These are phyloP conservation scores for Sclerotinia sclerotiorum DNA, from an alignment of 2,329 filamentous ascomycete genomes.

Conservation along the genomic window DNA sequence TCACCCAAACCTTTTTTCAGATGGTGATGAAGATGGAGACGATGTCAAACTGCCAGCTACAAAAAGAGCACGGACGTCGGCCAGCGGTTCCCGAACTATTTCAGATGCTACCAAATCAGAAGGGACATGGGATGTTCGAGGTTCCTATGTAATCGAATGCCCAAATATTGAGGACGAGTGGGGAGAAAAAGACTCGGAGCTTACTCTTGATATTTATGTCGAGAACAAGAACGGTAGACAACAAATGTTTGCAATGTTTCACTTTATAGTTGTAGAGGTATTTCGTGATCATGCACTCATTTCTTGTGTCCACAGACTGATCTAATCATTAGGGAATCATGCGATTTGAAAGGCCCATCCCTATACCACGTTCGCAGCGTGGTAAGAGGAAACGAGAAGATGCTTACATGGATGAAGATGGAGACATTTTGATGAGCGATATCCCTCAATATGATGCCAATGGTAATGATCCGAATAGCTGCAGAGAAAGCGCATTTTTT, in stretches of 20 bases:
- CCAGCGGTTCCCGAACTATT: not conserved
- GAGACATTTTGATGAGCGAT: constrained; percentile 22
- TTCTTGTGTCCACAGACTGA: not conserved
- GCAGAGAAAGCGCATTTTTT: constrained; percentile 23
- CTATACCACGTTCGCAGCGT: constrained; percentile 19
- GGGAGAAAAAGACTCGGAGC: constrained; percentile 10
- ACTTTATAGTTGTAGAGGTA: constrained; percentile 29
- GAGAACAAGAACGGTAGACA: constrained; percentile 23
- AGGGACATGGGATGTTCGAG: constrained; percentile 26
- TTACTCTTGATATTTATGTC: constrained; percentile 27
- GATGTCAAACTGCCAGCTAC: not conserved
- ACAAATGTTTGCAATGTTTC: constrained; percentile 29
- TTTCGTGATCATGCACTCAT: too few species aligned
- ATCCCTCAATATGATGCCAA: constrained; percentile 9
- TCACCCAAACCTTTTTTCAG: not conserved
- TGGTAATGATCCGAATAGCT: not conserved
- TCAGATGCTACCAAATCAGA: not conserved
- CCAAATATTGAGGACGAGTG: constrained; percentile 24
- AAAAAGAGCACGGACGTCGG: constrained; percentile 9
- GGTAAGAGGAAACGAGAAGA: constrained; percentile 25
- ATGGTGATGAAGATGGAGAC: not conserved
- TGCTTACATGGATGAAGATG: constrained; percentile 23
- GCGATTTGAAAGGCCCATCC: constrained; percentile 30
- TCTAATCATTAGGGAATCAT: constrained; percentile 23
- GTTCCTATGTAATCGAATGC: constrained; percentile 26